These are phyloP conservation scores for Karstenula rhodostoma DNA, from an alignment of 2,329 filamentous ascomycete genomes.

Conservation along the genomic window DNA sequence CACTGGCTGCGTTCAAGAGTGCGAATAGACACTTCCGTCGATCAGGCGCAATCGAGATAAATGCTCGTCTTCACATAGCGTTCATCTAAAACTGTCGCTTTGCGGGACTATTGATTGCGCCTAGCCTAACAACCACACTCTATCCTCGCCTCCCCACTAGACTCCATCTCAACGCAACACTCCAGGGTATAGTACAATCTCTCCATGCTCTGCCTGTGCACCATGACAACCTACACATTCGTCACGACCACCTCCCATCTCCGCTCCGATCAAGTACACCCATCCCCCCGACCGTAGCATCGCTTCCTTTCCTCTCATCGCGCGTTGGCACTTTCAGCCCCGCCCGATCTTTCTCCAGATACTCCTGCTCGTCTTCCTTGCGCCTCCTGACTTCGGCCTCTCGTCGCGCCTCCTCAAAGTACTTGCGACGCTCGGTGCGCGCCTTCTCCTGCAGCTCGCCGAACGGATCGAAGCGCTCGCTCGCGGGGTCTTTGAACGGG, in stretches of 20 bases:
- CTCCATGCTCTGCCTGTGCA: background rate
- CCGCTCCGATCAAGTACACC: constrained; percentile 37
- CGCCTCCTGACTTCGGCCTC: constrained; percentile 31
- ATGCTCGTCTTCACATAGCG: no score
- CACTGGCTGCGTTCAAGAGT: no score
- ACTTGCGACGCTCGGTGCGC: constrained; percentile 32
- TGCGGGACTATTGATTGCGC: no score
- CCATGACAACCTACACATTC: background rate
- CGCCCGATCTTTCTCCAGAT: constrained; percentile 39
- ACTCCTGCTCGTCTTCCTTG: constrained; percentile 25
- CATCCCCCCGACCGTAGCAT: constrained; percentile 34
- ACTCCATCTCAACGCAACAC: background rate
- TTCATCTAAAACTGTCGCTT: no score
- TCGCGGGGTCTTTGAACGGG: constrained; percentile 45
- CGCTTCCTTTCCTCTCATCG: constrained; percentile 32
- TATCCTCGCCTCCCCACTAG: no score
- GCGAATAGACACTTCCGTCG: no score
- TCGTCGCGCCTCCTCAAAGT: constrained; percentile 34
- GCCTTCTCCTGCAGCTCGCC: constrained; percentile 47
- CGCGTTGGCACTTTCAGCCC: constrained; percentile 27
- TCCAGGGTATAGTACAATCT: background rate
- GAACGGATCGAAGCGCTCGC: constrained; percentile 49
- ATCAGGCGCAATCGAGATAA: no score
- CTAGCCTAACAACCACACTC: no score
- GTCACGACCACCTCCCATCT: constrained; percentile 13